A percentile compares a stretch with the other conserved stretches of the same genome.
These are phyloP conservation scores for Myriosclerotinia curreyana DNA, from an alignment of 2,329 filamentous ascomycete species.

Conservation along the genomic window DNA sequence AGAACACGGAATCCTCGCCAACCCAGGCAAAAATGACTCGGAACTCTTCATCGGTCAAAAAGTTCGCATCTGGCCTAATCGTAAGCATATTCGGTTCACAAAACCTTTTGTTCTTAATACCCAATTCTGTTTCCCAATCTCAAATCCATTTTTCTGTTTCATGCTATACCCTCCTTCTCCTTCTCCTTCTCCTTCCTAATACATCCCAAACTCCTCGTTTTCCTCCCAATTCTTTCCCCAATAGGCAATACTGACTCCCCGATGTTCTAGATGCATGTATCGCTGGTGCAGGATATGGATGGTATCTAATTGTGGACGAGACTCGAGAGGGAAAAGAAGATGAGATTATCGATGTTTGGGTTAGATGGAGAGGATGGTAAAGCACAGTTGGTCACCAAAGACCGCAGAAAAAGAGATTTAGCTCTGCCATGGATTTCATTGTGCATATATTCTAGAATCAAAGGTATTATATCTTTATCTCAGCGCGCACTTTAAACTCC, in stretches of 20 bases:
- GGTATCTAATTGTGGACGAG: slow-evolving; percentile 72
- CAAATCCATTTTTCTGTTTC: too few species aligned
- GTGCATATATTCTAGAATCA: slow-evolving; percentile 12
- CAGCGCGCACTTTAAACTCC: slow-evolving; percentile 19
- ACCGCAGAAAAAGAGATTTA: background rate
- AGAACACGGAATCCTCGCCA: slow-evolving; percentile 72
- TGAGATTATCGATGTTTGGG: slow-evolving; percentile 72
- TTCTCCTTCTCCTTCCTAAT: too few species aligned
- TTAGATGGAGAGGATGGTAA: slow-evolving; percentile 68
- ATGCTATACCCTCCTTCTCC: too few species aligned
- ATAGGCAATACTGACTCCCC: too few species aligned
- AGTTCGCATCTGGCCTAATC: slow-evolving; percentile 73
- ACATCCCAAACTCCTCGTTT: too few species aligned
- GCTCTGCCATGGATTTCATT: slow-evolving; percentile 1
- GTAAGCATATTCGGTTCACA: too few species aligned
- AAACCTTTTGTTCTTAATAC: too few species aligned
- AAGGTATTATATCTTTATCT: slow-evolving; percentile 23
- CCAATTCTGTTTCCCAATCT: too few species aligned
- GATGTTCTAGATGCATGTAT: slow-evolving; percentile 83
- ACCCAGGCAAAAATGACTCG: slow-evolving; percentile 48
- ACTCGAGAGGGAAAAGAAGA: slow-evolving; percentile 51
- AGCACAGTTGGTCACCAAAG: background rate
- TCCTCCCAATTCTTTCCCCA: too few species aligned
- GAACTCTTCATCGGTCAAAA: slow-evolving; percentile 61
- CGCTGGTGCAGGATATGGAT: slow-evolving; percentile 66